Base-by-base conservation (phyloP, 148 eudicot genomes). In the Pouteria glomerata region DNA sequence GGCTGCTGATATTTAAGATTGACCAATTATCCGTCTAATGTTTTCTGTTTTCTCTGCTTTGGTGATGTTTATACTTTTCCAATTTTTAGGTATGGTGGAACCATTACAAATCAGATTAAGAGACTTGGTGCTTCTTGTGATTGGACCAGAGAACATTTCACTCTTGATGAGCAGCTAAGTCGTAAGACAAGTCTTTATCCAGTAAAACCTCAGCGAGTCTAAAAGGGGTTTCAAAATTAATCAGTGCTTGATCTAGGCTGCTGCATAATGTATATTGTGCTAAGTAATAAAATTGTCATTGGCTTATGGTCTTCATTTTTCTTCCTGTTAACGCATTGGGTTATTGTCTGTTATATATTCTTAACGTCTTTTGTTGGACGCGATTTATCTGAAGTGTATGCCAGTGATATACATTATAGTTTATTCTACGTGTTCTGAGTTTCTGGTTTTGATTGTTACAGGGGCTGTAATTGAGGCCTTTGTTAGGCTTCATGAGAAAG, bases 71-170 rank as follows among this genome's bases (percentile, higher is more conserved):
- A n/a, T 34, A 51, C 26, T 14, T 3, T 14, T 84, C 30, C 72
- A 34, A 59, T 60, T 70, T 82, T 52, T 64, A 95, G 99, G 88
- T 95, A 95, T 79, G 99, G 99, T 62, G 97, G 97, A 83, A 85
- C 99, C 68, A 95, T 95, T 69, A 87, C 97, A 50, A 91, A 89
- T 62, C 99, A 95, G 85, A 95, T 95, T 34, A 95, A 82, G 86
- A 89, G 99, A 80, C 97, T 95, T 81, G 99, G 99, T 70, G 99
- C 99, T 77, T 95, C 99, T 73, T 95, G 99, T 79, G 99, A 95
- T 77, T 95, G 99, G 99, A 84, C 80, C 68, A 85, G 93, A 82
- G 99, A 95, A 74, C 92, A 76, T 81, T 95, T 95, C 78, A 95
- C 99, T 76, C 94, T 95, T 77, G 99, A 95, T 84, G 89, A 89